Conservation (phyloP, 2,329 filamentous ascomycete genomes). For the Phialophora macrospora region DNA sequence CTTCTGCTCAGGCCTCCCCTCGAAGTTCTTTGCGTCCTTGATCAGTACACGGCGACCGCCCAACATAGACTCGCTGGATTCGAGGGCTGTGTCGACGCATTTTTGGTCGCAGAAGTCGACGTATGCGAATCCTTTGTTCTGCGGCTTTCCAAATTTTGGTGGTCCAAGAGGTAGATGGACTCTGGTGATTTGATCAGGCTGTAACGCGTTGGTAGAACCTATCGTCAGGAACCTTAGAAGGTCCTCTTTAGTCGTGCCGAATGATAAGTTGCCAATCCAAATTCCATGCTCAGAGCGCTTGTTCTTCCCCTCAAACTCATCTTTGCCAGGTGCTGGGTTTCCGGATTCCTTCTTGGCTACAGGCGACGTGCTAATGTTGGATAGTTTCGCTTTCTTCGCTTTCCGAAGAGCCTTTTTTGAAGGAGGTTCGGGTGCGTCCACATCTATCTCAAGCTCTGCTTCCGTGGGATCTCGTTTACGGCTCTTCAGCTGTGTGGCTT, state of each 20-base stretch:
- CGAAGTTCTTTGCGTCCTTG: slow-evolving; percentile 88
- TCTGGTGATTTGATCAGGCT: slow-evolving; percentile 75
- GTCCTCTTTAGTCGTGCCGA: slow-evolving; percentile 73
- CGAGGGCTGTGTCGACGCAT: slow-evolving; percentile 76
- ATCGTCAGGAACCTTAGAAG: slow-evolving; percentile 74
- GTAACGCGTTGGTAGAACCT: slow-evolving; percentile 44
- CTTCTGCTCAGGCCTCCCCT: slow-evolving; percentile 75
- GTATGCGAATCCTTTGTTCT: slow-evolving; percentile 95
- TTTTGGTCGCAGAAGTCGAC: slow-evolving; percentile 79
- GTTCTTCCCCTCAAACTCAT: slow-evolving; percentile 46
- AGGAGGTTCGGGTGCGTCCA: slow-evolving; percentile 86
- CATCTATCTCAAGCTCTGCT: slow-evolving; percentile 81
- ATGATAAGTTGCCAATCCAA: slow-evolving; percentile 97
- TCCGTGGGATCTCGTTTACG: slow-evolving; percentile 35
- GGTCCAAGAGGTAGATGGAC: slow-evolving; percentile 74
- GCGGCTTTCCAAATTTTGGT: slow-evolving; percentile 58
- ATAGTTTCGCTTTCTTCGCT: slow-evolving; percentile 70
- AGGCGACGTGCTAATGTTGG: slow-evolving; percentile 14
- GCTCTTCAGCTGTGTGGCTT: slow-evolving; percentile 9
- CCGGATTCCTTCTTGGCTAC: slow-evolving; percentile 43
- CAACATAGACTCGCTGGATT: slow-evolving; percentile 81
- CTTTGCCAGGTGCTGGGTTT: not conserved
- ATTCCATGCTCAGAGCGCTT: slow-evolving; percentile 78
- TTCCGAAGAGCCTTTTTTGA: slow-evolving; percentile 92
- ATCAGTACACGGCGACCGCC: slow-evolving; percentile 81